phyloP scores from a whole-genome alignment of 139 green algal species.

The Marvania coccoides region DNA sequence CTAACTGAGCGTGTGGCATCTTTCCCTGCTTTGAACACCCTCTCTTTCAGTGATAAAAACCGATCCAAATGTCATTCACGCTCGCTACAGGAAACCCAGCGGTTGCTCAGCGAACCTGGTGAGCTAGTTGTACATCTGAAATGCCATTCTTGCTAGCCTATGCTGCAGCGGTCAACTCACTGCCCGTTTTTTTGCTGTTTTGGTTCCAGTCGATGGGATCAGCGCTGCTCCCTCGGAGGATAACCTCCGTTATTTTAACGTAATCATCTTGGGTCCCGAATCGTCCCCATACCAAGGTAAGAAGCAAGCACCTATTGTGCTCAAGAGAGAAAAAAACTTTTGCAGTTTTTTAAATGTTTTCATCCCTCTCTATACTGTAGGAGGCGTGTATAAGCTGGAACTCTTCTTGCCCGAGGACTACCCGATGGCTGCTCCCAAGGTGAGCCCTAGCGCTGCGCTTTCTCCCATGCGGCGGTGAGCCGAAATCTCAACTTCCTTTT shows the following conservation, averaged over 20 bases:
- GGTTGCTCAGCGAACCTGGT: slow-evolving; percentile 93
- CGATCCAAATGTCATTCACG: too few species aligned
- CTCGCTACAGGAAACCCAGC: slow-evolving; percentile 87
- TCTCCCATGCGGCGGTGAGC: background rate
- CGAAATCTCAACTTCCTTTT: background rate
- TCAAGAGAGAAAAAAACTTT: background rate
- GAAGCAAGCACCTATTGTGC: background rate
- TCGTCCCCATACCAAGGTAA: slow-evolving; percentile 91
- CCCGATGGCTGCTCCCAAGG: slow-evolving; percentile 97
- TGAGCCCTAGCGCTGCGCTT: slow-evolving; percentile 13
- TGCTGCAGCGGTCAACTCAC: background rate
- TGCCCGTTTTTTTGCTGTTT: background rate
- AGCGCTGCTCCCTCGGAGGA: slow-evolving; percentile 89
- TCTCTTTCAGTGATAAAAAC: too few species aligned
- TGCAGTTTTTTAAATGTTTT: background rate
- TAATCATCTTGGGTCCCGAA: slow-evolving; percentile 90
- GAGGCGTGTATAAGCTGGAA: slow-evolving; percentile 95
- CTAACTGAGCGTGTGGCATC: too few species aligned
- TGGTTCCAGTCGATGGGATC: slow-evolving; percentile 82
- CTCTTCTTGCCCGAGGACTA: slow-evolving; percentile 99
- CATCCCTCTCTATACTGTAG: slow-evolving; percentile 29
- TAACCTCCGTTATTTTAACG: slow-evolving; percentile 97
- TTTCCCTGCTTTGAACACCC: too few species aligned
- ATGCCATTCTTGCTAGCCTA: background rate
- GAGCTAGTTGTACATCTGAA: background rate